Percentiles rank a stretch among this genome's conserved stretches.
Conservation (phyloP, 768 basidiomycete species). For the Coprinellus micaceus region DNA sequence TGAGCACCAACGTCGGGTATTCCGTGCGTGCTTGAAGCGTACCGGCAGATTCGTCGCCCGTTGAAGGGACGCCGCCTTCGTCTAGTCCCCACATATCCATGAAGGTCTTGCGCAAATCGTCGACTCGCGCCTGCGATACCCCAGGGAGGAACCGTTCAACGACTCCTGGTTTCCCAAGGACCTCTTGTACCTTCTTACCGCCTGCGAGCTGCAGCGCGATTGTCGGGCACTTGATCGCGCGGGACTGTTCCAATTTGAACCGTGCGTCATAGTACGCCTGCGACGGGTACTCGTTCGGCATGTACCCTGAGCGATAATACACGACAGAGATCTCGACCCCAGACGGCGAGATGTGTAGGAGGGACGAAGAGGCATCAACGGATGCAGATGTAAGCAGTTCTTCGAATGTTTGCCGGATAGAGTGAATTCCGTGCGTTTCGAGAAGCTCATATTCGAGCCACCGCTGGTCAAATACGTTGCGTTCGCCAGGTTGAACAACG, state of each 20-base stretch:
- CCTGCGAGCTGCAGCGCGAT: constrained; percentile 93
- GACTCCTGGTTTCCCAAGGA: constrained; percentile 66
- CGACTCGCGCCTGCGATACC: constrained; percentile 39
- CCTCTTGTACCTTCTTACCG: constrained; percentile 93
- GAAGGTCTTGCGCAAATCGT: constrained; percentile 68
- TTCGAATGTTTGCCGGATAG: constrained; percentile 72
- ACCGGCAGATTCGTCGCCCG: constrained; percentile 31
- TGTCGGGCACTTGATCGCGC: constrained; percentile 89
- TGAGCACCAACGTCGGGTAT: constrained; percentile 70
- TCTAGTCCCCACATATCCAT: constrained; percentile 87
- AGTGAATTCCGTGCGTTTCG: constrained; percentile 67
- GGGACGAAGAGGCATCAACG: constrained; percentile 44
- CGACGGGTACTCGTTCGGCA: constrained; percentile 74
- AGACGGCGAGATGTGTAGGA: constrained; percentile 38
- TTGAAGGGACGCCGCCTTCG: constrained; percentile 13
- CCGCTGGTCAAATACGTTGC: constrained; percentile 94
- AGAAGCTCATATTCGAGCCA: constrained; percentile 84
- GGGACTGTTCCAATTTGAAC: constrained; percentile 72
- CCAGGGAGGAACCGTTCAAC: constrained; percentile 68
- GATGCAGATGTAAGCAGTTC: constrained; percentile 59
- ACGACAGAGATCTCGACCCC: constrained; percentile 75
- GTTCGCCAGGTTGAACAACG: constrained; percentile 83
- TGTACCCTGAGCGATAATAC: constrained; percentile 90
- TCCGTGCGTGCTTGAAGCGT: constrained; percentile 49
- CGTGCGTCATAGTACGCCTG: constrained; percentile 66